Conservation (phyloP, 75 land plant genomes). For the Pinus albicaulis region DNA sequence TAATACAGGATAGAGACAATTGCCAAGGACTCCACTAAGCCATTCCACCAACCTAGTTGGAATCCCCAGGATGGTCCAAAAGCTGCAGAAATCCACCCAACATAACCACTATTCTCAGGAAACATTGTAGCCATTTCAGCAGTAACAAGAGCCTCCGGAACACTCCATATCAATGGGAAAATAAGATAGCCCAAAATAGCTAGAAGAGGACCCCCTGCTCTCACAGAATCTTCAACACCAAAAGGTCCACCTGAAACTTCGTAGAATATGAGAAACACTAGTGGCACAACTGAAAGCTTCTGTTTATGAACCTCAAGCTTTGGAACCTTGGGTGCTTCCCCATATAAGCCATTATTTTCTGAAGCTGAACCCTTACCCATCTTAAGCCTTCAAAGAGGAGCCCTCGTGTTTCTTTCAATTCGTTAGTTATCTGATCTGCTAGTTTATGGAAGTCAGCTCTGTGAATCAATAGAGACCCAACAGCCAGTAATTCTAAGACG, state of each 20-base stretch:
- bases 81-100: constrained; percentile 74
- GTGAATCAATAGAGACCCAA: too few species aligned
- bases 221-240: constrained; percentile 66
- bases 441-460: too few species aligned
- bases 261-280: constrained; percentile 58
- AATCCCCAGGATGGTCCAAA: constrained; percentile 73
- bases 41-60: constrained; percentile 83
- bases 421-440: too few species aligned
- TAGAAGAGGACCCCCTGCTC: constrained; percentile 74
- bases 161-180: constrained; percentile 76
- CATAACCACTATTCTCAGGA: constrained; percentile 85
- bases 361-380: background rate
- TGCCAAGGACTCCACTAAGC: constrained; percentile 66
- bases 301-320: background rate
- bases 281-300: constrained; percentile 54
- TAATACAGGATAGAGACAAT: constrained; percentile 73
- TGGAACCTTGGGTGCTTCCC: background rate
- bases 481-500: too few species aligned
- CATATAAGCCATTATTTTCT: background rate
- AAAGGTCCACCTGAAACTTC: constrained; percentile 72
- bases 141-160: constrained; percentile 77
- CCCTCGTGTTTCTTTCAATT: background rate
- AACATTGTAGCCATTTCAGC: constrained; percentile 77
- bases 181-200: constrained; percentile 65
- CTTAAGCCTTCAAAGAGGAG: background rate